Base-by-base conservation (phyloP, 768 basidiomycete genomes). In the Hygrocybe coccinea region DNA sequence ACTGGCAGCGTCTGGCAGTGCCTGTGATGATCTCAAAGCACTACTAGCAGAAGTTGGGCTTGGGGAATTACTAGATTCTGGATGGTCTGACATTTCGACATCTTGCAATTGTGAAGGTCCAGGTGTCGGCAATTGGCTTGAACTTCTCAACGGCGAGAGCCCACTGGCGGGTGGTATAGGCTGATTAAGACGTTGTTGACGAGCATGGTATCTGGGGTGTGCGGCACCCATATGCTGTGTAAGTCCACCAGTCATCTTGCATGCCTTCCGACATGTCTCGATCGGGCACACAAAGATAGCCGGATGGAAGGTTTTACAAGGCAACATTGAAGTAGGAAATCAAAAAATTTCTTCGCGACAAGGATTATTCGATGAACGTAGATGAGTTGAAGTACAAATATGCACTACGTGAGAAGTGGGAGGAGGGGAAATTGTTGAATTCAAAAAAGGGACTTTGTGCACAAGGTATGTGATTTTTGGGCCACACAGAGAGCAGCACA, bases 1-100 rank as follows among this genome's bases (percentile, higher is more conserved):
- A 69, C 41, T 64, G 60, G 29, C 29, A 2, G 53, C 71, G 2
- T n/a, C 12, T 19, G 45, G 45, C 14, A 19, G 38, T 39, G 19
- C 14, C 38, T 15, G 38, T 39, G 38, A 39, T 14, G 38, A 19
- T 39, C 15, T 39, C 19, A 11, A 19, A 15, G 38, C 19, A 39
- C 15, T 19, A 39, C 19, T 12, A 19, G 38, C 38, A 39, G 14
- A 14, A 19, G 38, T 39, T 14, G 19, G 38, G 38, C 15, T 39
- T 3, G 19, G 38, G 38, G 38, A 29, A 29, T 29, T 29, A 29
- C 29, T 29, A 29, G 29, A 29, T 29, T 29, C 29, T 29, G 29
- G 29, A 29, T 29, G 29, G 29, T 29, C 29, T 29, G 29, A 29
- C 29, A 29, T 29, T 29, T 29, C 29, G 29, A 29, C 29, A 8